Evolutionary conservation across 139 green algal species (phyloP), one percentile per base, ranked within the genome.

Genomic region (Zygnema cylindricum): DNA sequence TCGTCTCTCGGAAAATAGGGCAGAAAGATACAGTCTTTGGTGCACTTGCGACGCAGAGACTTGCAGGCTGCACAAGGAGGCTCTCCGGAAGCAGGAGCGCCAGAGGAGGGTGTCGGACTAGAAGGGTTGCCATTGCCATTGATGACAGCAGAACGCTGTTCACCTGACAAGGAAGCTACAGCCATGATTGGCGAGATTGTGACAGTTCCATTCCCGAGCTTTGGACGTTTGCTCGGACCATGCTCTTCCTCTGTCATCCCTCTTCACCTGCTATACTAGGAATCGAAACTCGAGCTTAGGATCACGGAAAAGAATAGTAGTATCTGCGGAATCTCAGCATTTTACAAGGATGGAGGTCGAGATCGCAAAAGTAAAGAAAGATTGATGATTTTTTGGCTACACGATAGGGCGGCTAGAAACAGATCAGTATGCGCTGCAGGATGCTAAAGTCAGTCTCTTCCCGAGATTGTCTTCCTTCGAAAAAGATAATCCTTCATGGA

Each of bases 51-150:
- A 36, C 86, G 82, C 23, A 91, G 69, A 2, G 49, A 91, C n/a
- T 91, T 91, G 86, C 86, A 91, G 38, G 86, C 86, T n/a, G 86
- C 86, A 69, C 86, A 91, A 3, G 86, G 86, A 55, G 85, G 55
- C 42, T 87, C 81, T 79, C 71, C 71, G 21, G 16, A 3, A 16
- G 38, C 3, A 25, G 7, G 11, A n/a, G 7, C 71, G 3, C 71
- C 71, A 79, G 71, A 54, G 7, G 71, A 63, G 7, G 49, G 49
- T 63, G 49, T 63, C 49, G 49, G 49, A 16, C 49, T 63, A 7
- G 49, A 63, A 63, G 49, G 49, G 7, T 25, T 63, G 49, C 49
- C 49, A 7, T 25, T 63, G 49, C 49, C 49, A 63, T 63, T 63
- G 49, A 63, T 63, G 16, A 63, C 49, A 7, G 7, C 49, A 16